A percentile compares a stretch with the other conserved stretches of the same genome.
These are phyloP conservation scores for Casuarina glauca DNA, from an alignment of 306 rosid genomes.

Conservation along the genomic window DNA sequence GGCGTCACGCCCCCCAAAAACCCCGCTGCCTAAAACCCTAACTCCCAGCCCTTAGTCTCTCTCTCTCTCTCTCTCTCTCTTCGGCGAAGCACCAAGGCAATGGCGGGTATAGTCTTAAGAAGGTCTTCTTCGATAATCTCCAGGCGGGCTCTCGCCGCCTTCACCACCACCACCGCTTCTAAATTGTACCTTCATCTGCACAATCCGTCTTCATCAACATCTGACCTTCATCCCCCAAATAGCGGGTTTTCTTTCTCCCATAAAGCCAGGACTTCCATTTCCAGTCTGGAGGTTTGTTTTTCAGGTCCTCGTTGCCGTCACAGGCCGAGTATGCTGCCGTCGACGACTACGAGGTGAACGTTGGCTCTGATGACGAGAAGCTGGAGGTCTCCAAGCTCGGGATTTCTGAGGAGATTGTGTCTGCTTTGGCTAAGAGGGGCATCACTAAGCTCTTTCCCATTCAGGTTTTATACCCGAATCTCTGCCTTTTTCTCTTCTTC, in stretches of 20 bases:
- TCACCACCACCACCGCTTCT: slow-evolving; percentile 17
- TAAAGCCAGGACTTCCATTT: slow-evolving; percentile 48
- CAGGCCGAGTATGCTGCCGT: slow-evolving; percentile 64
- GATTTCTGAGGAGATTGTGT: slow-evolving; percentile 67
- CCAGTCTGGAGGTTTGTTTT: slow-evolving; percentile 47
- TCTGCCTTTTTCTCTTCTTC: neutral
- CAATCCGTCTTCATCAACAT: slow-evolving; percentile 16
- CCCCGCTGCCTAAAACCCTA: slow-evolving; percentile 31
- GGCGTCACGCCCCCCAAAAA: neutral
- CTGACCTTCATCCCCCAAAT: neutral
- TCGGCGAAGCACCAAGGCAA: neutral
- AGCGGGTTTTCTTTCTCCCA: slow-evolving; percentile 19
- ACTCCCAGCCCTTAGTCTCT: neutral
- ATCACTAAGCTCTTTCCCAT: slow-evolving; percentile 88
- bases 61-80: neutral
- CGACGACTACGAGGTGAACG: slow-evolving; percentile 51
- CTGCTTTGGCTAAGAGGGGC: slow-evolving; percentile 78
- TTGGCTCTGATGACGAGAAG: slow-evolving; percentile 53
- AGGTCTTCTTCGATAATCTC: slow-evolving; percentile 39
- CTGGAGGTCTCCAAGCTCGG: slow-evolving; percentile 81
- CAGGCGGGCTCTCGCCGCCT: slow-evolving; percentile 49
- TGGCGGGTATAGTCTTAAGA: slow-evolving; percentile 48
- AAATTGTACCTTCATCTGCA: neutral
- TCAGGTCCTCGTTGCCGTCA: slow-evolving; percentile 48
- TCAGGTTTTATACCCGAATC: slow-evolving; percentile 48